A percentile compares a stretch with the other conserved stretches of the same genome.
These are phyloP conservation scores for Taxillus chinensis DNA, from an alignment of 164 flowering plant genomes.

Conservation along the genomic window DNA sequence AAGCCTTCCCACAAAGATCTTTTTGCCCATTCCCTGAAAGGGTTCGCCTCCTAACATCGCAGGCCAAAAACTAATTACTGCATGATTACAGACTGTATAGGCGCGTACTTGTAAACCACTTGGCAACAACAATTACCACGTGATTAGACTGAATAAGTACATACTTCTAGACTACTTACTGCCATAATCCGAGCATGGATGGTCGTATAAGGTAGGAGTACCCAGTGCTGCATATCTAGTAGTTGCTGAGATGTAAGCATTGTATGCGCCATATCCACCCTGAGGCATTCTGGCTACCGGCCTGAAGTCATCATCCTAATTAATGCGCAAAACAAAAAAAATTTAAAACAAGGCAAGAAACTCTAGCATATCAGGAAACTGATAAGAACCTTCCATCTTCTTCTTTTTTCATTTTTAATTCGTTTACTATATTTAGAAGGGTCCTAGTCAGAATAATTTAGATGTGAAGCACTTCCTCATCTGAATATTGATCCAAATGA, in stretches of 20 bases:
- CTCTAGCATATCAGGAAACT: no score
- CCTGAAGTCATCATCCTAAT: slow-evolving; percentile 76
- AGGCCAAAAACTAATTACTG: background rate
- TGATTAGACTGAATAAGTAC: no score
- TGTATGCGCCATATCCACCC: slow-evolving; percentile 95
- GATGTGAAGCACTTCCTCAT: no score
- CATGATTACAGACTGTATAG: background rate
- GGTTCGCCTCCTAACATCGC: slow-evolving; percentile 44
- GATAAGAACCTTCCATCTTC: no score
- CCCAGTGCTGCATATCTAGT: slow-evolving; percentile 98
- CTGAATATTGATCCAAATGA: no score
- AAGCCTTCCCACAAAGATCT: slow-evolving; percentile 95
- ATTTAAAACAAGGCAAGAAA: no score
- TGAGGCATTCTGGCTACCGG: slow-evolving; percentile 45
- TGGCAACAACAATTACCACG: no score
- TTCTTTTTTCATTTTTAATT: no score
- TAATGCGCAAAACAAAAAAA: background rate
- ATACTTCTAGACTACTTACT: slow-evolving; percentile 34
- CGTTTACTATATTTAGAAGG: no score
- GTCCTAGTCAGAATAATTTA: no score
- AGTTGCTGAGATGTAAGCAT: slow-evolving; percentile 87
- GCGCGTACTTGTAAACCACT: no score
- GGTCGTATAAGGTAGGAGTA: slow-evolving; percentile 92
- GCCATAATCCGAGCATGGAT: slow-evolving; percentile 68
- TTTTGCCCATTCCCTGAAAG: slow-evolving; percentile 66